Conservation (phyloP, 257 asterid species). For the Solanum piurae region DNA sequence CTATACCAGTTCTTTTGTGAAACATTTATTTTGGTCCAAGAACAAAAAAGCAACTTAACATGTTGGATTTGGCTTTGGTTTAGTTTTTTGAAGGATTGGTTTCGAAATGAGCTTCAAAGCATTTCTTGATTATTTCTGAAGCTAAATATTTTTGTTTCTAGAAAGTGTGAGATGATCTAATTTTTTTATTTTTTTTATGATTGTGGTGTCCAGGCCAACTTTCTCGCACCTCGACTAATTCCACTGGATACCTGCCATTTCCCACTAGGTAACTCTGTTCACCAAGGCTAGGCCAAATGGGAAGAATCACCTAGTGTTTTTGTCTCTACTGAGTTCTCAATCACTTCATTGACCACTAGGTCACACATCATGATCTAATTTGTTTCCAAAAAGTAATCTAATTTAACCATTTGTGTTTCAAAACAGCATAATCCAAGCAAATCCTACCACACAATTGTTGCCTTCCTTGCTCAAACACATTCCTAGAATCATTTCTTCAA, state of each 20-base stretch:
- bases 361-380: neutral
- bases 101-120: neutral
- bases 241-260: no score
- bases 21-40: neutral
- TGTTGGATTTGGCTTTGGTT: neutral
- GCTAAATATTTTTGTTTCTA: neutral
- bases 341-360: neutral
- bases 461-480: neutral
- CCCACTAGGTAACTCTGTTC: no score
- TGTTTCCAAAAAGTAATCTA: neutral
- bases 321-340: neutral
- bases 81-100: neutral
- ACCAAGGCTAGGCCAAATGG: no score
- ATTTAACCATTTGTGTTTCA: neutral
- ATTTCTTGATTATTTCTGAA: neutral
- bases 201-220: no score
- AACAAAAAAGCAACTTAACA: neutral
- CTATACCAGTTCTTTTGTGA: neutral
- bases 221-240: no score
- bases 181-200: no score
- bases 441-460: neutral
- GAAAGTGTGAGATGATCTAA: neutral
- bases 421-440: neutral
- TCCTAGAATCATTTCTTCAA: neutral
- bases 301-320: no score